These are phyloP conservation scores for Cutaneotrichosporon sp. DNA, from an alignment of 1,284 basidiomycete species.

Conservation along the genomic window DNA sequence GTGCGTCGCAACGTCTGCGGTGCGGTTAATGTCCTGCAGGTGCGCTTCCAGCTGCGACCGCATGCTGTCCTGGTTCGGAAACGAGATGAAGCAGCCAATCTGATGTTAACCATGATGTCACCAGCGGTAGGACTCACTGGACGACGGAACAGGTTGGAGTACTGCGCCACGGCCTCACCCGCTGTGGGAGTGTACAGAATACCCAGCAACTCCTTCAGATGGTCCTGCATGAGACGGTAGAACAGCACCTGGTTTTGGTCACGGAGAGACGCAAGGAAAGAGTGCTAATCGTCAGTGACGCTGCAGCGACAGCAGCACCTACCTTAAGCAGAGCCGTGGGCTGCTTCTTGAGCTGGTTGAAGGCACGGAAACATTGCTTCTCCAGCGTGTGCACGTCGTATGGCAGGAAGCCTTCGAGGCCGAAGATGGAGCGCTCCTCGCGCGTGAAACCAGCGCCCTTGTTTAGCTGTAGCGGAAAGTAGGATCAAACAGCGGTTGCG, in stretches of 20 bases:
- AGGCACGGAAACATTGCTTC: conserved; percentile 63
- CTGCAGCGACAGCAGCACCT: neutral
- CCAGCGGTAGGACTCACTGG: conserved; percentile 47
- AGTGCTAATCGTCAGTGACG: conserved; percentile 4
- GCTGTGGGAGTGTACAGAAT: conserved; percentile 57
- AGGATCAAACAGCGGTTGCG: neutral
- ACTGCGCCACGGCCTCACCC: conserved; percentile 58
- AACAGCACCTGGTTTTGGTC: conserved; percentile 65
- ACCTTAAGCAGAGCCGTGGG: conserved; percentile 41
- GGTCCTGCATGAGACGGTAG: conserved; percentile 61
- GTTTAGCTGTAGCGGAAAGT: conserved; percentile 29
- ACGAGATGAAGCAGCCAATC: conserved; percentile 42
- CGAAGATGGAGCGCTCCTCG: conserved; percentile 63
- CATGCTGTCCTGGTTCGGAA: conserved; percentile 63
- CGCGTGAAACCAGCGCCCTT: conserved; percentile 65
- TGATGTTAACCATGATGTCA: conserved; percentile 12
- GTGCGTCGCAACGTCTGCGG: conserved; percentile 65
- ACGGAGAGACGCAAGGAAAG: conserved; percentile 7
- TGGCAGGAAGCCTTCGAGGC: conserved; percentile 71
- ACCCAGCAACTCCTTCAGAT: conserved; percentile 59
- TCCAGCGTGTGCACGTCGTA: conserved; percentile 67
- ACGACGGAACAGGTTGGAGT: conserved; percentile 72
- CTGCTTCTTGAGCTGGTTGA: conserved; percentile 55
- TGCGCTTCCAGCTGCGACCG: conserved; percentile 50
- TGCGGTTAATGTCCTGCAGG: conserved; percentile 45